Evolutionary conservation across 164 flowering plant species (phyloP).

Genomic region (Santalum album): DNA sequence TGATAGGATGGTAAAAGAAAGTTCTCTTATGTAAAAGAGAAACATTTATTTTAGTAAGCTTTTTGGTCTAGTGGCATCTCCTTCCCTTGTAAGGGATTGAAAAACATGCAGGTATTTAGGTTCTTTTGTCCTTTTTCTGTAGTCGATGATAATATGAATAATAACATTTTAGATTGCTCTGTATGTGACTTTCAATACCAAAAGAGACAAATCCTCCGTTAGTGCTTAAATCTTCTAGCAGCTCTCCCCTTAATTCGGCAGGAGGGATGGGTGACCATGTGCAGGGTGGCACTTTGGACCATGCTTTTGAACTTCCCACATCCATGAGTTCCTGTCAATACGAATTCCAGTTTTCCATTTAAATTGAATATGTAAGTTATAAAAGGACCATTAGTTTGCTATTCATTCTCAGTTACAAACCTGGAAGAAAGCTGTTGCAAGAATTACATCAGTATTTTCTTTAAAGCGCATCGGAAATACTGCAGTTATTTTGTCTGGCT

Average conservation of each 20-base stretch:
- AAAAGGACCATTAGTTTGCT: neutral
- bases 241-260: constrained; percentile 73
- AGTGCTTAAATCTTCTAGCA: constrained; percentile 63
- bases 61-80: too few relatives aligned
- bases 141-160: too few relatives aligned
- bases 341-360: neutral
- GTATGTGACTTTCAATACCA: constrained; percentile 24
- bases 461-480: constrained; percentile 78
- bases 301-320: constrained; percentile 42
- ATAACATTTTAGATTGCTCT: too few relatives aligned
- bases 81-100: too few relatives aligned
- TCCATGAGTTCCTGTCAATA: constrained; percentile 62
- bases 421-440: constrained; percentile 85
- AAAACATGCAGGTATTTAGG: too few relatives aligned
- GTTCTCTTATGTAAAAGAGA: too few relatives aligned
- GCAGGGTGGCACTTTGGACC: constrained; percentile 66
- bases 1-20: too few relatives aligned
- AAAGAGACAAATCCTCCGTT: constrained; percentile 89
- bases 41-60: too few relatives aligned
- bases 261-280: constrained; percentile 92
- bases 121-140: too few relatives aligned
- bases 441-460: constrained; percentile 62
- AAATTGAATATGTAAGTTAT: neutral
- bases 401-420: constrained; percentile 19
- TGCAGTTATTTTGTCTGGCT: constrained; percentile 55